Conservation (phyloP, 2,329 filamentous ascomycete species). For the Simplicillium aogashimaense region DNA sequence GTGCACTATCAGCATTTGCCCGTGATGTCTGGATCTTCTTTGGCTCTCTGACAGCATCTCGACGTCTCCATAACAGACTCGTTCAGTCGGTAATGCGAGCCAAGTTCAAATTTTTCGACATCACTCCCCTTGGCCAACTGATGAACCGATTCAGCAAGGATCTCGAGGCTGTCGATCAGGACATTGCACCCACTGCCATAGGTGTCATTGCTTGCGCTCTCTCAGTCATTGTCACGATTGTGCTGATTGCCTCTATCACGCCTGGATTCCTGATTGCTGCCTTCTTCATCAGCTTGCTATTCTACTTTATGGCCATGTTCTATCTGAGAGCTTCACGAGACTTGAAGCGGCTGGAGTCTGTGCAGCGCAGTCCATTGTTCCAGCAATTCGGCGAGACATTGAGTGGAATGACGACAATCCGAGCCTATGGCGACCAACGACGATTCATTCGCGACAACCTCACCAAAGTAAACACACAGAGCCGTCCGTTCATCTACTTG, state of each 20-base stretch:
- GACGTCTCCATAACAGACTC: slow-evolving; percentile 68
- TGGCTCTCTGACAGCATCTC: slow-evolving; percentile 82
- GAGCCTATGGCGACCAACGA: slow-evolving; percentile 88
- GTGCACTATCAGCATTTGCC: slow-evolving; percentile 70
- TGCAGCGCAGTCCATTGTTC: slow-evolving; percentile 89
- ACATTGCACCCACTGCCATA: slow-evolving; percentile 87
- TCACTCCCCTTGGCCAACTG: slow-evolving; percentile 87
- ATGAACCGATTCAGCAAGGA: slow-evolving; percentile 99
- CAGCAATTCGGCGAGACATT: slow-evolving; percentile 97
- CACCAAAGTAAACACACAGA: slow-evolving; percentile 76
- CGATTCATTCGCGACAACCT: slow-evolving; percentile 92
- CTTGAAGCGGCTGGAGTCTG: slow-evolving; percentile 86
- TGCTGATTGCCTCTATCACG: slow-evolving; percentile 79
- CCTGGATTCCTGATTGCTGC: slow-evolving; percentile 84
- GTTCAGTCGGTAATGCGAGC: slow-evolving; percentile 75
- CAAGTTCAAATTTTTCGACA: slow-evolving; percentile 96
- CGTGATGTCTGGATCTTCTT: slow-evolving; percentile 86
- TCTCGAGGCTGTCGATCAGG: slow-evolving; percentile 87
- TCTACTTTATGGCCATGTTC: slow-evolving; percentile 73
- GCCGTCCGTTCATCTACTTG: slow-evolving; percentile 87
- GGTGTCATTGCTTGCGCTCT: slow-evolving; percentile 56
- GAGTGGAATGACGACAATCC: slow-evolving; percentile 89
- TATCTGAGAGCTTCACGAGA: slow-evolving; percentile 92
- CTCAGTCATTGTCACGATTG: slow-evolving; percentile 71
- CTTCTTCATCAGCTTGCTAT: slow-evolving; percentile 73